Evolutionary conservation across 1,284 basidiomycete species (phyloP), one percentile per base, ranked within the genome.

Genomic region (Nidula niveotomentosa): DNA sequence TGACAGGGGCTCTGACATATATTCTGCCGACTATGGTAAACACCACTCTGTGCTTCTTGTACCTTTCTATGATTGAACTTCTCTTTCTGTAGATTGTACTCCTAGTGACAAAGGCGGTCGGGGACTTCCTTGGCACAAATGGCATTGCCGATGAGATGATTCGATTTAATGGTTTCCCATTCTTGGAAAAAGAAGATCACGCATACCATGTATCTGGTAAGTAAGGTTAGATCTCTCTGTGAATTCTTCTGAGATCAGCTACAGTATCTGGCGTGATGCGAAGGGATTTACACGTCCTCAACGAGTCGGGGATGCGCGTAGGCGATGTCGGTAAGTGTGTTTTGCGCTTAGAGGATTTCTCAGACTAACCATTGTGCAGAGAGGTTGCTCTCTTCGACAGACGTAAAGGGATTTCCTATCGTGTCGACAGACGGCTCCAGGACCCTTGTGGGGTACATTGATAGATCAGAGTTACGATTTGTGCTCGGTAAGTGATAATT

Each of bases 71-170:
- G 33, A 46, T 37, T 39, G 37, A 33, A 46, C 37, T 13, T 58
- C 33, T 55, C 41, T 50, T 43, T 9, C 62, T n/a, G n/a, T n/a
- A 96, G 94, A 96, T 99, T 64, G 95, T 98, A 0, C 80, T 98
- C 23, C 77, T 98, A 37, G 95, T 97, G 36, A 98, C 97, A 12
- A 99, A 98, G 73, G 94, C 94, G 6, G 95, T 99, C 10, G 93
- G 93, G n/a, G 97, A 99, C 67, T 90, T 94, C 63, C 82, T 98
- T 48, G 94, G 94, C 17, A 90, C 89, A 9, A 92, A 85, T 51
- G 97, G 97, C 1, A 98, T 99, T 60, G 94, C 96, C 3, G 97
- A 99, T 62, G 94, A 98, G 68, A 94, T 92, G 83, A 99, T 99
- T 65, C 84, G 88, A 18, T 96, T 99, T 74, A 98, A 97, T 67